A percentile compares a stretch with the other conserved stretches of the same genome.
phyloP scores from a whole-genome alignment of 2,329 filamentous ascomycete species.

The Penicillium sp. region DNA sequence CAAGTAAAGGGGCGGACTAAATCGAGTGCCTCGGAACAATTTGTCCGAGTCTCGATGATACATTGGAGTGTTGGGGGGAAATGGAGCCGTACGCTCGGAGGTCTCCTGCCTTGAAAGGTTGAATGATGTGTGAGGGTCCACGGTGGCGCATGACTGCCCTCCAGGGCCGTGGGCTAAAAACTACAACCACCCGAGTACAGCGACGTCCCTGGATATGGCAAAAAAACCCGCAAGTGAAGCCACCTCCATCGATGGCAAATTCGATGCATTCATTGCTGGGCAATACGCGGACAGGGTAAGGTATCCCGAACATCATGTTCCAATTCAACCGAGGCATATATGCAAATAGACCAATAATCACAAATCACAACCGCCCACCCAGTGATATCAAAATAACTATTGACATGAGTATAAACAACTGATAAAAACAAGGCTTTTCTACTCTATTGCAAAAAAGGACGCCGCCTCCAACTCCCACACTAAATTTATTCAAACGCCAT shows the following conservation, averaged over 20 bases:
- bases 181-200: no score
- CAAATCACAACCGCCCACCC: neutral
- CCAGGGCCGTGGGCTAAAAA: no score
- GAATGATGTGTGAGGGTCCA: no score
- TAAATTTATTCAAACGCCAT: constrained; percentile 22
- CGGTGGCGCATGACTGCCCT: no score
- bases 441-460: neutral
- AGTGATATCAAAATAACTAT: neutral
- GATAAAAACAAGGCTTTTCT: constrained; percentile 1
- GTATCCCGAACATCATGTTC: no score
- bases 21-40: neutral
- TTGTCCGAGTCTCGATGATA: neutral
- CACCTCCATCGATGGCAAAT: no score
- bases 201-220: no score
- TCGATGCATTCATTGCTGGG: no score
- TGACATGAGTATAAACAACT: neutral
- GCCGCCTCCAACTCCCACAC: neutral
- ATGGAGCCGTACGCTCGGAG: neutral
- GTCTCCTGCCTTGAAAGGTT: neutral
- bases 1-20: neutral
- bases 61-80: neutral
- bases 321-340: no score
- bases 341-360: neutral
- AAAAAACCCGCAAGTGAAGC: no score
- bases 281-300: neutral